phyloP scores from a whole-genome alignment of 2,329 filamentous ascomycete genomes.

The Macrophomina tecta region DNA sequence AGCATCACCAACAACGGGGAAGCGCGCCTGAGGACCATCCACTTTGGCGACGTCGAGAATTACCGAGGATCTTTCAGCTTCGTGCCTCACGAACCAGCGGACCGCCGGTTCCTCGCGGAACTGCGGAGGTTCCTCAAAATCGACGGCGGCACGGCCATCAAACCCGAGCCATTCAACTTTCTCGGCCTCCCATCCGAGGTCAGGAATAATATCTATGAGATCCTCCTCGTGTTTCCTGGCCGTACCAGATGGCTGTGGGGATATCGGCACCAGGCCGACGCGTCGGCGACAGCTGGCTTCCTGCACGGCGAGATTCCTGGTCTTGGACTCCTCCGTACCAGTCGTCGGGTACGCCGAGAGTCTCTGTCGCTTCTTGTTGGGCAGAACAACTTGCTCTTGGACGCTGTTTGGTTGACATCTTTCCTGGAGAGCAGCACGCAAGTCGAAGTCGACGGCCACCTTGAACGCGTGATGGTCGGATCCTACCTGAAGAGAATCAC shows the following conservation, averaged over 20 bases:
- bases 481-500: conserved; percentile 6
- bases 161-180: neutral
- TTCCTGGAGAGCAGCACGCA: conserved; percentile 8
- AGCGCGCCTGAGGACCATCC: neutral
- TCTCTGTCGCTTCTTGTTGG: neutral
- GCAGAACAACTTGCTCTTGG: neutral
- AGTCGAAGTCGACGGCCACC: neutral
- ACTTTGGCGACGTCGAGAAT: conserved; percentile 6
- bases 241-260: neutral
- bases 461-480: conserved; percentile 3
- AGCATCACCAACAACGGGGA: neutral
- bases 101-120: neutral
- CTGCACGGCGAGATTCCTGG: neutral
- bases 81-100: neutral
- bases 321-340: neutral
- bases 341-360: conserved; percentile 1
- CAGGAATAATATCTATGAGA: conserved; percentile 3
- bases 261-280: neutral
- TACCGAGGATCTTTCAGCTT: neutral
- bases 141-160: neutral
- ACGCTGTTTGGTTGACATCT: conserved; percentile 5
- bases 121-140: conserved; percentile 1
- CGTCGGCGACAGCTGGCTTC: neutral
- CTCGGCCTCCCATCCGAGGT: neutral
- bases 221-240: conserved; percentile 1